phyloP scores from a whole-genome alignment of 1,139 yeast species.

The Geotrichum klebahnii region DNA sequence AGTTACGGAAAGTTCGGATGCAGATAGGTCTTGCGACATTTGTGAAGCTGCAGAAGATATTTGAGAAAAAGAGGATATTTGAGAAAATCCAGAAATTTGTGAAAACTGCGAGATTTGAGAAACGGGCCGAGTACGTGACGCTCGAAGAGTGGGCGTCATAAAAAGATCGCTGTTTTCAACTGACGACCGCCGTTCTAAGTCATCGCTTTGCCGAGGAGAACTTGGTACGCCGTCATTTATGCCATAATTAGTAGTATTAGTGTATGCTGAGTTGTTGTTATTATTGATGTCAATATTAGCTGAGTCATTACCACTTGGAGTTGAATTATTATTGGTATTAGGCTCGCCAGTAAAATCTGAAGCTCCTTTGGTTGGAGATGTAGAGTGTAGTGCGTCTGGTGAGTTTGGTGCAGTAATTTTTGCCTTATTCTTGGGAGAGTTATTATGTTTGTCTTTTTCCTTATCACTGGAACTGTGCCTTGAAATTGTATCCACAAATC shows the following conservation, averaged over 20 bases:
- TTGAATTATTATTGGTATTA: background rate
- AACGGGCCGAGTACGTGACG: conserved; percentile 50
- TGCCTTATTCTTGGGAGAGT: background rate
- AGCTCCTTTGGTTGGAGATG: background rate
- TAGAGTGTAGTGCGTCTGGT: background rate
- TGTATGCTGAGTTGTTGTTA: conserved; percentile 17
- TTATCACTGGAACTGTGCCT: conserved; percentile 10
- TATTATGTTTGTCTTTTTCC: conserved; percentile 4
- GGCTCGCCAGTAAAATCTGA: background rate
- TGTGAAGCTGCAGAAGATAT: conserved; percentile 30
- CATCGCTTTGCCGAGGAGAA: conserved; percentile 19
- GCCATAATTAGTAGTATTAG: conserved; percentile 15
- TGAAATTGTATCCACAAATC: conserved; percentile 1
- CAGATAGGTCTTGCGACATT: conserved; percentile 22
- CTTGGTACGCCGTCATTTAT: conserved; percentile 20
- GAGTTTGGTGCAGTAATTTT: background rate
- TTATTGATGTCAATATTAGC: background rate
- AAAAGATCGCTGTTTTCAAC: conserved; percentile 26
- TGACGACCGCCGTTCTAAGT: conserved; percentile 19
- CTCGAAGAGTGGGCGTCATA: conserved; percentile 16
- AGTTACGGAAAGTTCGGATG: conserved; percentile 20
- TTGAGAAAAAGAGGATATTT: conserved; percentile 39
- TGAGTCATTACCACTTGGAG: background rate
- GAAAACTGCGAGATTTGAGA: conserved; percentile 65
- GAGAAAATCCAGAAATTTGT: conserved; percentile 53